Evolutionary conservation across 176 grass and related monocot species (phyloP), one percentile per base, ranked within the genome.

Genomic region (Juncus effusus): DNA sequence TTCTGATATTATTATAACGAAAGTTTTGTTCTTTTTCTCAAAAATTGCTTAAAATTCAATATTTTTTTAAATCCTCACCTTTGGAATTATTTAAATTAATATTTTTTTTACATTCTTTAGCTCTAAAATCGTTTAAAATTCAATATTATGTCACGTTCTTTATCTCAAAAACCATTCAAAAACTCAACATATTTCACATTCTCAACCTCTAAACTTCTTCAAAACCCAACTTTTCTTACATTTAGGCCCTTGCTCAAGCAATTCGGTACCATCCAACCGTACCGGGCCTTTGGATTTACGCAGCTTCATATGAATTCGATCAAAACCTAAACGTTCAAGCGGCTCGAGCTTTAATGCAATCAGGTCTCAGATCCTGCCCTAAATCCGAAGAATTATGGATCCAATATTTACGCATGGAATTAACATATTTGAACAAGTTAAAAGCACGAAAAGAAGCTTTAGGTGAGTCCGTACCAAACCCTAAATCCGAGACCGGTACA

Each of bases 281-380:
- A 42, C 89, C 94, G 16, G 94, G 94, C 9, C 94, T 99, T 78
- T 99, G 94, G 94, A 92, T 97, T 13, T 97, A 97, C 65, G 88
- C 93, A 1, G 88, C 93, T 54, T 82, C 93, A 36, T 97, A 88
- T 87, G 93, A 97, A 80, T 97, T 97, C n/a, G 88, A 97, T 42
- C 85, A 89, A 60, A 97, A 97, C 81, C 75, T 97, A 39, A 97
- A 97, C 69, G 93, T 89, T 6, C 71, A 78, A 7, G 88, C 93
- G 28, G 93, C 88, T 71, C 85, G 93, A 77, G 85, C 88, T 41
- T 76, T 97, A 7, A 97, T 97, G 93, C 93, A 92, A 52, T 91
- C 77, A 16, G 88, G 88, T 70, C 85, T 97, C 52, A 89, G 93
- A 74, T 77, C 82, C 51, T 92, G 88, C 79, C 80, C 82, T 4